phyloP scores from a whole-genome alignment of 176 grass and related monocot genomes.

The Secale cereale region DNA sequence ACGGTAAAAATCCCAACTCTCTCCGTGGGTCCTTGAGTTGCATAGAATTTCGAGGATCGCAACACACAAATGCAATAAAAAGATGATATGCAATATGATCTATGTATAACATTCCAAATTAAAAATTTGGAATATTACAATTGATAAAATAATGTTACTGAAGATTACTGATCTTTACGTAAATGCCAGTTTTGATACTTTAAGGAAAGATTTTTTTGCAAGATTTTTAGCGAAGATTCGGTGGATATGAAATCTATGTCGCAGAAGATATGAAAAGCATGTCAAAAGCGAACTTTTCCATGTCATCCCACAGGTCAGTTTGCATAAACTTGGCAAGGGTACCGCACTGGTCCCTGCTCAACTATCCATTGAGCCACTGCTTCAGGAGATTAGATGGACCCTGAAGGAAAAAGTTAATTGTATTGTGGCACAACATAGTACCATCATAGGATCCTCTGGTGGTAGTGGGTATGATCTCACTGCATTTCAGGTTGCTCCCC shows the following conservation, averaged over 20 bases:
- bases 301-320: not conserved
- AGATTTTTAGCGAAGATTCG: not conserved
- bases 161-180: not conserved
- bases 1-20: too few relatives aligned
- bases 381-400: not conserved
- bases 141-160: not conserved
- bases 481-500: constrained; percentile 59
- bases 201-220: too few relatives aligned
- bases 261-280: not conserved
- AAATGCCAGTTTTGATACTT: not conserved
- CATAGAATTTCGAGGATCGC: too few relatives aligned
- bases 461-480: constrained; percentile 35
- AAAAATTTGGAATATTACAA: too few relatives aligned
- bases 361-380: constrained; percentile 21
- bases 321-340: not conserved
- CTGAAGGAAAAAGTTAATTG: constrained; percentile 5
- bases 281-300: not conserved
- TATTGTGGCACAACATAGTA: constrained; percentile 29
- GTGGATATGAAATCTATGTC: not conserved
- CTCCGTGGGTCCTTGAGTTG: too few relatives aligned
- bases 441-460: not conserved
- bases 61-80: too few relatives aligned
- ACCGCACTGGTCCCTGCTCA: constrained; percentile 29
- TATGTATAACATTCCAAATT: too few relatives aligned
- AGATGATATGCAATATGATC: too few relatives aligned